Conservation (phyloP, 192 early-diverging fungal genomes). For the Coemansia sp. region DNA sequence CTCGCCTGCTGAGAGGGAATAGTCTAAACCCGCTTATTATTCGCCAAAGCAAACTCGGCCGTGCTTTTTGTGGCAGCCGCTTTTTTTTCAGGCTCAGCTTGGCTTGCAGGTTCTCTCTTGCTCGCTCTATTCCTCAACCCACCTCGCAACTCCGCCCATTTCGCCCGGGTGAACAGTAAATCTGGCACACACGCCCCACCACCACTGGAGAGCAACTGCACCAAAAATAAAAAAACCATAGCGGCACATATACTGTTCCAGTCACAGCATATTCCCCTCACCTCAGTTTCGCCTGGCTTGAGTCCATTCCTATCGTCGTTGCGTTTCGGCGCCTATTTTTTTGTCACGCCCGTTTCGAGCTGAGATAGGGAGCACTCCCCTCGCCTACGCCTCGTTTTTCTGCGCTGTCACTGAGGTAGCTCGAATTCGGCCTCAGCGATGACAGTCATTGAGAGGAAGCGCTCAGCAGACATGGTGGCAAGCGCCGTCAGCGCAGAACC, state of each 20-base stretch:
- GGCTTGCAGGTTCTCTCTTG: no score
- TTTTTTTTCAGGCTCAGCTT: not conserved
- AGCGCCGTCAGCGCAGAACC: conserved; percentile 5
- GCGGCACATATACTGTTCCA: conserved; percentile 1
- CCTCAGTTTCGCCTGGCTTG: not conserved
- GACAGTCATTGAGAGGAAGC: conserved; percentile 46
- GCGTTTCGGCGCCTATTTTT: not conserved
- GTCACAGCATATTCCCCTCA: conserved; percentile 10
- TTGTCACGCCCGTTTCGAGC: not conserved
- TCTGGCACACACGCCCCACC: conserved; percentile 12
- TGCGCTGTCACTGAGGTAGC: not conserved
- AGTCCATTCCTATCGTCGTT: not conserved
- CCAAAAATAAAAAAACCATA: conserved; percentile 4
- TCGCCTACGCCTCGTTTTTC: not conserved
- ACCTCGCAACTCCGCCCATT: not conserved
- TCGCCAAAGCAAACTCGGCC: not conserved
- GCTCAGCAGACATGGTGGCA: conserved; percentile 27
- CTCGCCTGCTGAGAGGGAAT: not conserved
- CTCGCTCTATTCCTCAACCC: not conserved
- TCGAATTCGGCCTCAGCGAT: conserved; percentile 20
- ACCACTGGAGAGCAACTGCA: conserved; percentile 8
- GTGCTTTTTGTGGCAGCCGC: not conserved
- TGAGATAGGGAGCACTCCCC: not conserved
- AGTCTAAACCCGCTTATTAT: conserved; percentile 1
- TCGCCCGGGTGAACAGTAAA: conserved; percentile 10